Conservation (phyloP, 108 stramenopile species). For the Epipyxis sp. region DNA sequence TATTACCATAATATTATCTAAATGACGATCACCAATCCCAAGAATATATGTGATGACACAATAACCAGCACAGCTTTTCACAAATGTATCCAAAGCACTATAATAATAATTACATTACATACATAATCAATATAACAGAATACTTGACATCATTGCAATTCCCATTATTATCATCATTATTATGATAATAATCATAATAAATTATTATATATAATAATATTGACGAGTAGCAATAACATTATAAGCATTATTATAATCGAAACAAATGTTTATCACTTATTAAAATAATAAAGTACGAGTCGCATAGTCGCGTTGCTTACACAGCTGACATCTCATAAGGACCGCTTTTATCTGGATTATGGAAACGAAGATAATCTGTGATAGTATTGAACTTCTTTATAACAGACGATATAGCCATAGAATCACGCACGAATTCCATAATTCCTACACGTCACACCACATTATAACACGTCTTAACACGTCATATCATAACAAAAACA, state of each 20-base stretch:
- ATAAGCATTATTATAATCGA: too few relatives aligned
- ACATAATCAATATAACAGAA: constrained; percentile 16
- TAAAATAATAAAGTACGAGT: constrained; percentile 48
- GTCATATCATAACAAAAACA: too few relatives aligned
- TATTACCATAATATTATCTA: constrained; percentile 73
- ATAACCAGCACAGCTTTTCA: constrained; percentile 93
- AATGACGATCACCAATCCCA: constrained; percentile 74
- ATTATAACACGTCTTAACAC: too few relatives aligned
- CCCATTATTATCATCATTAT: constrained; percentile 60
- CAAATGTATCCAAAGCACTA: constrained; percentile 80
- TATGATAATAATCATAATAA: too few relatives aligned
- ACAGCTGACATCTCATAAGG: constrained; percentile 15
- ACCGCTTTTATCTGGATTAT: constrained; percentile 55
- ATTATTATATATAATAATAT: too few relatives aligned
- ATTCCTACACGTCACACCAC: too few relatives aligned
- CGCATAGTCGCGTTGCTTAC: background rate
- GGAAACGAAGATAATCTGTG: background rate
- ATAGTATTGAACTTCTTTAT: constrained; percentile 41
- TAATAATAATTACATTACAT: constrained; percentile 34
- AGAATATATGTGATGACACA: constrained; percentile 94
- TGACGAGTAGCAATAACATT: too few relatives aligned
- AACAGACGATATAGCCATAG: constrained; percentile 80
- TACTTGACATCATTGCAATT: constrained; percentile 51
- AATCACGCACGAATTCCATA: constrained; percentile 89
- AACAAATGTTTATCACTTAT: constrained; percentile 65